Evolutionary conservation across 306 rosid species (phyloP).

Genomic region (Chamaecrista fasciculata): DNA sequence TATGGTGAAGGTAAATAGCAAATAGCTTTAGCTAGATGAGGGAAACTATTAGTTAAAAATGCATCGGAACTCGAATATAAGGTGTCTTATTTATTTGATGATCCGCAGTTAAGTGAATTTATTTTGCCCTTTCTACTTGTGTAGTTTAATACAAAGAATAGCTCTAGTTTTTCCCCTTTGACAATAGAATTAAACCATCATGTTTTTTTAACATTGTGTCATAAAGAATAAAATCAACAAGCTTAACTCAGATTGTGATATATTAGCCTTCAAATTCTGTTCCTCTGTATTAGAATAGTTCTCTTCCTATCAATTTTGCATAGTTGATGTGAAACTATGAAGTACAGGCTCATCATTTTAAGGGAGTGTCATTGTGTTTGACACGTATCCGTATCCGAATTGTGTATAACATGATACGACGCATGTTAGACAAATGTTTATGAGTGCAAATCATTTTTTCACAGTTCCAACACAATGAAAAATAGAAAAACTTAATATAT

Average conservation of each 20-base stretch:
- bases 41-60: background rate
- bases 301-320: background rate
- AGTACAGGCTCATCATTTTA: too few relatives aligned
- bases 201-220: background rate
- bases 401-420: too few relatives aligned
- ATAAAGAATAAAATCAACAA: background rate
- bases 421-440: too few relatives aligned
- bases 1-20: slow-evolving; percentile 70
- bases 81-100: slow-evolving; percentile 1
- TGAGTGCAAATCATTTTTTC: too few relatives aligned
- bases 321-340: background rate
- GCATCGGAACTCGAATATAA: background rate
- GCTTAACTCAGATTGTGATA: background rate
- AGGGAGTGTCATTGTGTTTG: too few relatives aligned
- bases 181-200: background rate
- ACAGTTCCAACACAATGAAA: too few relatives aligned
- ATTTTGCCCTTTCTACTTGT: background rate
- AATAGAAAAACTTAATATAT: too few relatives aligned
- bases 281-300: background rate
- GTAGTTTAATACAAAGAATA: background rate
- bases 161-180: background rate
- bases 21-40: background rate
- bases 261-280: background rate
- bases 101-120: background rate
- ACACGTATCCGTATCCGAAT: too few relatives aligned